A percentile compares a stretch with the other conserved stretches of the same genome.
Evolutionary conservation across 345 rosid species (phyloP).

Genomic region (Camelina hispida): DNA sequence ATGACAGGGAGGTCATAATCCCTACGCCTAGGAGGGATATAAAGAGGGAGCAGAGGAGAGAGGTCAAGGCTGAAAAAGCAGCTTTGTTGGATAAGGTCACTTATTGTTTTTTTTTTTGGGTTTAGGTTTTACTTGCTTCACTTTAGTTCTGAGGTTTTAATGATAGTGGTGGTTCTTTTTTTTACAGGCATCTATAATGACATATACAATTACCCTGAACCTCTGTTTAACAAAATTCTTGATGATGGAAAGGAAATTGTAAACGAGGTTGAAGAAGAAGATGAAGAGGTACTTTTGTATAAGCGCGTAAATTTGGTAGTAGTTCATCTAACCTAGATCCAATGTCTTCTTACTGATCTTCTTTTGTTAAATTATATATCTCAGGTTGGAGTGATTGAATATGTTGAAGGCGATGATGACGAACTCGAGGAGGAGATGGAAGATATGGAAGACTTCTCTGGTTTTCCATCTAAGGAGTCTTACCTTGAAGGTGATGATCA

Average conservation of each 20-base stretch:
- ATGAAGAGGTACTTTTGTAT: constrained; percentile 60
- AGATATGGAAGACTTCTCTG: constrained; percentile 86
- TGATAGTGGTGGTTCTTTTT: constrained; percentile 8
- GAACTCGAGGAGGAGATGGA: constrained; percentile 90
- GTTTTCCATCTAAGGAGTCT: constrained; percentile 44
- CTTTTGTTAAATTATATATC: background rate
- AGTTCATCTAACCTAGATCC: background rate
- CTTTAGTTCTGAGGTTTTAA: constrained; percentile 11
- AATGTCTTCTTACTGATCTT: constrained; percentile 3
- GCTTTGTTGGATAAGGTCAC: constrained; percentile 83
- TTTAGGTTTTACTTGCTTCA: constrained; percentile 6
- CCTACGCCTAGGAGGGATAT: constrained; percentile 66
- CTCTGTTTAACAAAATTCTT: constrained; percentile 54
- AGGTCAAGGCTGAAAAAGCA: constrained; percentile 84
- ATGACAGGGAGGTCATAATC: constrained; percentile 69
- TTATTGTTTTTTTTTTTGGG: background rate
- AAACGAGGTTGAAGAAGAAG: constrained; percentile 47
- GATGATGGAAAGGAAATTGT: constrained; percentile 52
- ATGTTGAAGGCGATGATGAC: constrained; percentile 76
- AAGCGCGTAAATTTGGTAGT: background rate
- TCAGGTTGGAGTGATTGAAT: constrained; percentile 76
- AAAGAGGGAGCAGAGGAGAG: constrained; percentile 80
- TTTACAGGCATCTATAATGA: constrained; percentile 65
- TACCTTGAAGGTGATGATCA: constrained; percentile 45
- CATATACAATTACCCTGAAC: constrained; percentile 68